These are phyloP conservation scores for Phytophthora boehmeriae DNA, from an alignment of 352 stramenopile genomes.

Conservation along the genomic window DNA sequence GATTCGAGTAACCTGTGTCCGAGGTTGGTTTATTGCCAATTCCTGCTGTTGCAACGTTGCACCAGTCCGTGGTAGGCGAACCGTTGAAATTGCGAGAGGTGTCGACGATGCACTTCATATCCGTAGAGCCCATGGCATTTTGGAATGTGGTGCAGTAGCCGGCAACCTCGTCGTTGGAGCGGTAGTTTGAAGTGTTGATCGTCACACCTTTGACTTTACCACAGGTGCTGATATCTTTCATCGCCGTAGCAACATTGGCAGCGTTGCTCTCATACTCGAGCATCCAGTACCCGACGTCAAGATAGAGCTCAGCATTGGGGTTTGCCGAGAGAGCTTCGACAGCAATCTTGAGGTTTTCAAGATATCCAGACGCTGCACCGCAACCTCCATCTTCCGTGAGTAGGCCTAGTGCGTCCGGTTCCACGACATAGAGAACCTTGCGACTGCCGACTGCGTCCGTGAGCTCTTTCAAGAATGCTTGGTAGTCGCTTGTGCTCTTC, in stretches of 20 bases:
- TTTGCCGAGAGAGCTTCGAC: slow-evolving; percentile 44
- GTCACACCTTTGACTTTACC: slow-evolving; percentile 54
- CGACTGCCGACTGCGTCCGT: slow-evolving; percentile 37
- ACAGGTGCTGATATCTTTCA: slow-evolving; percentile 34
- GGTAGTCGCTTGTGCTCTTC: slow-evolving; percentile 41
- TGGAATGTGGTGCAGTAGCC: slow-evolving; percentile 52
- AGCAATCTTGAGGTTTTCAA: slow-evolving; percentile 40
- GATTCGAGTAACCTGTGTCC: slow-evolving; percentile 38
- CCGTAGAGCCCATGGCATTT: slow-evolving; percentile 26
- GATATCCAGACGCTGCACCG: slow-evolving; percentile 40
- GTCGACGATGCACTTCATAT: slow-evolving; percentile 52
- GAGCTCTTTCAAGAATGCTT: slow-evolving; percentile 39
- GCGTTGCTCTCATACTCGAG: slow-evolving; percentile 20
- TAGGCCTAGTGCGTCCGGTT: slow-evolving; percentile 55
- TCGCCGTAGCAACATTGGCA: slow-evolving; percentile 17
- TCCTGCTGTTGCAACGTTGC: slow-evolving; percentile 50
- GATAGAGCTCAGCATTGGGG: slow-evolving; percentile 58
- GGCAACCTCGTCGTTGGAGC: slow-evolving; percentile 40
- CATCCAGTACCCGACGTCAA: slow-evolving; percentile 58
- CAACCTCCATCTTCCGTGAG: slow-evolving; percentile 23
- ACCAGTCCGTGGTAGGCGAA: slow-evolving; percentile 41
- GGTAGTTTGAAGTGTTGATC: slow-evolving; percentile 73
- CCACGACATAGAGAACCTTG: slow-evolving; percentile 60
- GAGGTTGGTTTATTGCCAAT: slow-evolving; percentile 49
- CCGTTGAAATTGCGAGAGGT: slow-evolving; percentile 64